Percentiles rank a stretch among this genome's conserved stretches.
Conservation (phyloP, 805 yeast species). For the Schizosaccharomyces osmophilus region DNA sequence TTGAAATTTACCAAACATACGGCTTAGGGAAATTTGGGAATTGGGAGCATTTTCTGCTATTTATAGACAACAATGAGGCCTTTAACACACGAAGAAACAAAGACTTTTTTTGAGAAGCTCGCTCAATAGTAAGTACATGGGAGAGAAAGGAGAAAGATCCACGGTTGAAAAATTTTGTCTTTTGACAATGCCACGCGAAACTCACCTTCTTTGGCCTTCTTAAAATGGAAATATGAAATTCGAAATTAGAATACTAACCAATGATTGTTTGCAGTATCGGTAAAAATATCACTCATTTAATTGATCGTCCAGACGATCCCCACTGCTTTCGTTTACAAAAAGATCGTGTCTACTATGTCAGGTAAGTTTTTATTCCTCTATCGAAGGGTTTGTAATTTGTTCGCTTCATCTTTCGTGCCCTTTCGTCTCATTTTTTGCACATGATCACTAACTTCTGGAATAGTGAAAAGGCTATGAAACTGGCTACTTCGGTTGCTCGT, state of each 20-base stretch:
- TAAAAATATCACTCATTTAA: constrained; percentile 69
- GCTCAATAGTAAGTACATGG: constrained; percentile 38
- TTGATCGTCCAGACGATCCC: constrained; percentile 61
- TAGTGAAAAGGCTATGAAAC: constrained; percentile 18
- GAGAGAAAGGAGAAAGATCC: no score
- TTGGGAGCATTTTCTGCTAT: not conserved
- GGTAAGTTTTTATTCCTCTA: constrained; percentile 8
- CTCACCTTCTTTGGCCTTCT: no score
- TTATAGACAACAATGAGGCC: not conserved
- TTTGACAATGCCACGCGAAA: no score
- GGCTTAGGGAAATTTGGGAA: no score
- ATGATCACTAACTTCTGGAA: not conserved
- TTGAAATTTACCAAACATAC: no score
- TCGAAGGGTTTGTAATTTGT: not conserved
- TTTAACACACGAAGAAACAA: constrained; percentile 38
- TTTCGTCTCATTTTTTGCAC: no score
- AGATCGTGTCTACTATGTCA: constrained; percentile 82
- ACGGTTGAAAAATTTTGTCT: no score
- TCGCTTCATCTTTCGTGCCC: not conserved
- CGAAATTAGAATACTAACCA: not conserved
- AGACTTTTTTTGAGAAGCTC: constrained; percentile 80
- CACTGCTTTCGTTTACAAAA: constrained; percentile 90
- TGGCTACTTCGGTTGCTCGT: constrained; percentile 79
- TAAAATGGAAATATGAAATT: not conserved
- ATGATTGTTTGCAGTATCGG: constrained; percentile 28